Evolutionary conservation across 768 basidiomycete species (phyloP), one percentile per base, ranked within the genome.

Genomic region (Xerocomellus intermedius): DNA sequence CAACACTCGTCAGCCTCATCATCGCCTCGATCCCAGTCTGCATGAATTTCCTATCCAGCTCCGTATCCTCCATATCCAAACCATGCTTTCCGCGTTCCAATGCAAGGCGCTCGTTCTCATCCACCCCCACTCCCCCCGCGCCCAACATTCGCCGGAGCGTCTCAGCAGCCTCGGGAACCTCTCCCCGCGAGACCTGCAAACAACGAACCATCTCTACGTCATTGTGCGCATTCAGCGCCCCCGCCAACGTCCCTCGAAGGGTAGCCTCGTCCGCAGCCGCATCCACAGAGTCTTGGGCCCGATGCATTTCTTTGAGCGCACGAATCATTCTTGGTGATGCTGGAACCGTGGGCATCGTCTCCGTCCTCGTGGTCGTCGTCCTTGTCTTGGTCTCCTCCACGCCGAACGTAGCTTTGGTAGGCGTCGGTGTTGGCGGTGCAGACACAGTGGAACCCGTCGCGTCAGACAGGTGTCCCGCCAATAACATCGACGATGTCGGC

Each of bases 11-110:
- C 75, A 91, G 71, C 58, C 87, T 74, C 51, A 83, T 73, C 59
- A 91, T 74, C 5, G 86, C 85, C 50, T 89, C 88, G 50, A 90
- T 84, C 6, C 87, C 84, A 33, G 76, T 80, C 66, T 89, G 86
- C 50, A 89, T 78, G 66, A 89, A 89, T 67, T 86, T 84, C 35
- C 77, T 77, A 59, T 89, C 83, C 21, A 67, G 51, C 17, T 64
- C 62, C 3, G 50, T 46, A 16, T 50, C 37, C 6, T 26, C 38
- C 17, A 6, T n/a, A 14, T 47, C 36, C 8, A 28, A 9, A 2
- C 14, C 30, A 5, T n/a, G 21, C 16, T 22, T 16, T 13, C 21
- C 22, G 2, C 9, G 16, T 35, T 54, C 50, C 22, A 21, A 17
- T 2, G 33, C 16, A 17, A 3, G 4, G 12, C 4, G 13, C 6